Base-by-base conservation (phyloP, 257 asterid genomes). In the Nicotiana otophora region DNA sequence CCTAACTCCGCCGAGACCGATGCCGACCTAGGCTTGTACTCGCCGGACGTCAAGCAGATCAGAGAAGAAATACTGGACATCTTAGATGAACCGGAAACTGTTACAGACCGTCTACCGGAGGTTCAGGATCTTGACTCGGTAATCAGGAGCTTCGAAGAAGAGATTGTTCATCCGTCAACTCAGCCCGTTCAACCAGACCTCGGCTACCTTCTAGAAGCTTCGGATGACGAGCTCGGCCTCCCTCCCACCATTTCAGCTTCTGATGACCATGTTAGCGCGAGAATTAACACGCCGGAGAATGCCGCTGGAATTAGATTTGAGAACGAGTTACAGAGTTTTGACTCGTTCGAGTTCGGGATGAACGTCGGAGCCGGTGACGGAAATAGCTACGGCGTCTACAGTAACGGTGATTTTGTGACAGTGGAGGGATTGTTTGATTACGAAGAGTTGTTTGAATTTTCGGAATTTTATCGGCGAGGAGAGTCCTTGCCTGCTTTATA, bases 161-260 rank as follows among this genome's bases (percentile, higher is more conserved):
- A 89, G 69, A 88, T 88, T 33, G 86, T 77, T 20, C 87, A 82
- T 51, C 55, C 80, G 1, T 61, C 83, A 0, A 63, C 82, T 14
- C 30, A 82, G 14, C 20, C 48, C 1, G 54, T 70, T 34, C 88
- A 83, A 28, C 83, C 86, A 65, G 90, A 87, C 23, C 85, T 89
- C 5, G 86, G 90, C 12, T 89, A 78, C 78, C 90, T 89, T 23
- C 84, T 87, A 39, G 90, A 67, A 46, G 90, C 91, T n/a, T 87
- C 91, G 5, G 89, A 89, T 55, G 86, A 89, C 42, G 91, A 89
- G 65, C 86, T 89, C 30, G 89, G 91, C 34, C 86, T 89, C 46
- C 91, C 91, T 2, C 87, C 91, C 16, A 64, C 83, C 0, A 60
- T 17, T 7, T 19, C 83, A 48, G 34, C 65, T 10, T 64, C 76